Evolutionary conservation across 2,329 filamentous ascomycete genomes (phyloP).

Genomic region (Dryadomyces quercivorus): DNA sequence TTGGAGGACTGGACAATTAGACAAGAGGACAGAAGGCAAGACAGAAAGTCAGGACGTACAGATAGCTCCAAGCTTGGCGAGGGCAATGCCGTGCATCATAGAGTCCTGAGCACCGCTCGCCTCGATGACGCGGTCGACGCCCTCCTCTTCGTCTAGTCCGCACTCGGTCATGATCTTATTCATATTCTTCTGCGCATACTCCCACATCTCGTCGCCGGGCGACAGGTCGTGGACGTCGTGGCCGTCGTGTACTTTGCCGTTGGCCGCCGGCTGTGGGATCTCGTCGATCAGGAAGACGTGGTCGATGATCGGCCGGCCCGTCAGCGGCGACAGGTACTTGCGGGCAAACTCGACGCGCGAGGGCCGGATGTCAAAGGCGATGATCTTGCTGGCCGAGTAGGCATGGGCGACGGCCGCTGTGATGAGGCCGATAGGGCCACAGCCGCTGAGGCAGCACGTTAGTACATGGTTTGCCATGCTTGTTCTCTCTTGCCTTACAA

Average conservation of each 20-base stretch:
- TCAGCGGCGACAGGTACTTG: slow-evolving; percentile 25
- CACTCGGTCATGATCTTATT: slow-evolving; percentile 47
- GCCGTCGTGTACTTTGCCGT: not conserved
- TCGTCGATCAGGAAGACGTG: slow-evolving; percentile 54
- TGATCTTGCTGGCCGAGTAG: slow-evolving; percentile 69
- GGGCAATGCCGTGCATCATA: slow-evolving; percentile 63
- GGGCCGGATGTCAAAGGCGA: slow-evolving; percentile 80
- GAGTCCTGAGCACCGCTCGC: slow-evolving; percentile 66
- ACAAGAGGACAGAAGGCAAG: not conserved
- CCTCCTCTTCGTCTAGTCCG: slow-evolving; percentile 39
- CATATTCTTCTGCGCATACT: slow-evolving; percentile 2
- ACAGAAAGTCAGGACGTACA: slow-evolving; percentile 43
- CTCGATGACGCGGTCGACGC: slow-evolving; percentile 69
- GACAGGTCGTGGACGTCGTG: not conserved
- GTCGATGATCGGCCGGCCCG: slow-evolving; percentile 46
- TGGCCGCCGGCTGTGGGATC: slow-evolving; percentile 41
- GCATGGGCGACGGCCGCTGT: slow-evolving; percentile 75
- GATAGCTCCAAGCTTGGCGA: slow-evolving; percentile 32
- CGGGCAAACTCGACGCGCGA: slow-evolving; percentile 67
- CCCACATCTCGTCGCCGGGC: slow-evolving; percentile 3
- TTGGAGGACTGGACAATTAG: slow-evolving; percentile 39
- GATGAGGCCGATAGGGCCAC: slow-evolving; percentile 75
- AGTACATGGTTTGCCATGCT: not conserved
- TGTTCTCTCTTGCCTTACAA: slow-evolving; percentile 29
- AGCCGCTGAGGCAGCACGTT: slow-evolving; percentile 31